Evolutionary conservation across 2,329 filamentous ascomycete genomes (phyloP), one percentile per base, ranked within the genome.

Genomic region (Diaporthe sp.): DNA sequence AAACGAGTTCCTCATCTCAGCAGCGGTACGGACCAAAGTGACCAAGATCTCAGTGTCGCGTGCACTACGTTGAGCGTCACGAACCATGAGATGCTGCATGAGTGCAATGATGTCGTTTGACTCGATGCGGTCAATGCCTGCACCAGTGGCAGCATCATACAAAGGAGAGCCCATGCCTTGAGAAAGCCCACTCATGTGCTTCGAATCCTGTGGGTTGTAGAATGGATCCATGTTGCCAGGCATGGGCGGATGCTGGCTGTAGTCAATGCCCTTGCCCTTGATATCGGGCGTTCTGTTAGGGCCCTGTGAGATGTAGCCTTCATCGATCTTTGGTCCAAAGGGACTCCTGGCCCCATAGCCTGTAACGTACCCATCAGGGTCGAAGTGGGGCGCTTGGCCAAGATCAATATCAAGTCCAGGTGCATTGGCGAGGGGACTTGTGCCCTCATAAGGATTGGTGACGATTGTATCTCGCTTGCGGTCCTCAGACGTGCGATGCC

Each of bases 31-130:
- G 76, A 99, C 97, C 42, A 99, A 90, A 0, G 97, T 96, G 61
- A 98, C 95, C 25, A 99, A 87, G 72, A 99, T 98, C 84, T 99
- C 97, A 0, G 97, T 98, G 80, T 99, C 97, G 58, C 97, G 91
- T 60, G 97, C 97, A 84, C 97, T 98, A 75, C 97, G 93, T 85
- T 98, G 96, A 54, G 96, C 97, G 85, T 99, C 97, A 47, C 97
- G 93, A 77, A 98, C 97, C 82, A 97, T 98, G 77, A 99, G 92
- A 83, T 99, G 97, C 82, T 99, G 96, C 97, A 99, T 99, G 76
- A 99, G 87, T 33, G 96, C 95, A 77, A 99, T 94, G 79, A 99
- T 97, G 81, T 99, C 97, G 85, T 97, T 97, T 60, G 95, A 98
- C 82, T 98, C 93, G 69, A 99, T 98, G 64, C 93, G 90, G 78